Conservation (phyloP, 2,329 filamentous ascomycete species). For the Aspergillus sp. region DNA sequence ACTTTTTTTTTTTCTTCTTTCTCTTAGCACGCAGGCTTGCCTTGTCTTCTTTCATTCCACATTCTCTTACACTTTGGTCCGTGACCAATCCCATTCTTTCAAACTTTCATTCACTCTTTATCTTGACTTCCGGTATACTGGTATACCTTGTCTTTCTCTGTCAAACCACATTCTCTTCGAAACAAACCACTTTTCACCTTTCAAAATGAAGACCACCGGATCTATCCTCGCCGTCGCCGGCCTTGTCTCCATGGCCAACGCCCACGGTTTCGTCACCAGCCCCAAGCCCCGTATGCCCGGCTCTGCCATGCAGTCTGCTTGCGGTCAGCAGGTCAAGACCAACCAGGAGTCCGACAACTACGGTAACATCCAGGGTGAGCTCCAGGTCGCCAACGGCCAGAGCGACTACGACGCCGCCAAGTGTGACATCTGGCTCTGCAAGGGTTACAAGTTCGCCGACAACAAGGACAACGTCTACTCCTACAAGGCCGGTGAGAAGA, state of each 20-base stretch:
- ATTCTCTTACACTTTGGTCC: slow-evolving; percentile 21
- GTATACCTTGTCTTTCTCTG: slow-evolving; percentile 23
- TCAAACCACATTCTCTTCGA: slow-evolving; percentile 12
- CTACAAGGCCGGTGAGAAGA: slow-evolving; percentile 49
- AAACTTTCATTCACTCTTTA: slow-evolving; percentile 7
- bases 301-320: slow-evolving; percentile 51
- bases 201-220: slow-evolving; percentile 45
- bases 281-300: slow-evolving; percentile 54
- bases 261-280: slow-evolving; percentile 54
- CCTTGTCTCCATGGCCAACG: slow-evolving; percentile 49
- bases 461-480: slow-evolving; percentile 53
- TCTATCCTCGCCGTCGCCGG: slow-evolving; percentile 44
- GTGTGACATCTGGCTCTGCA: slow-evolving; percentile 58
- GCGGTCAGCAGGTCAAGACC: slow-evolving; percentile 55
- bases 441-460: slow-evolving; percentile 59
- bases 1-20: not conserved
- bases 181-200: slow-evolving; percentile 2
- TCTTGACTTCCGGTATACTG: slow-evolving; percentile 21
- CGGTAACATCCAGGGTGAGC: slow-evolving; percentile 58
- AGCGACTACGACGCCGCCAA: slow-evolving; percentile 48
- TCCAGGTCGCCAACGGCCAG: slow-evolving; percentile 51
- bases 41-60: slow-evolving; percentile 13
- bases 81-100: slow-evolving; percentile 23
- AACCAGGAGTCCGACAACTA: slow-evolving; percentile 55
- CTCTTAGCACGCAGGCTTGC: slow-evolving; percentile 20